Percentiles rank a stretch among this genome's conserved stretches.
phyloP scores from a whole-genome alignment of 345 rosid species.

The Geranium brycei region DNA sequence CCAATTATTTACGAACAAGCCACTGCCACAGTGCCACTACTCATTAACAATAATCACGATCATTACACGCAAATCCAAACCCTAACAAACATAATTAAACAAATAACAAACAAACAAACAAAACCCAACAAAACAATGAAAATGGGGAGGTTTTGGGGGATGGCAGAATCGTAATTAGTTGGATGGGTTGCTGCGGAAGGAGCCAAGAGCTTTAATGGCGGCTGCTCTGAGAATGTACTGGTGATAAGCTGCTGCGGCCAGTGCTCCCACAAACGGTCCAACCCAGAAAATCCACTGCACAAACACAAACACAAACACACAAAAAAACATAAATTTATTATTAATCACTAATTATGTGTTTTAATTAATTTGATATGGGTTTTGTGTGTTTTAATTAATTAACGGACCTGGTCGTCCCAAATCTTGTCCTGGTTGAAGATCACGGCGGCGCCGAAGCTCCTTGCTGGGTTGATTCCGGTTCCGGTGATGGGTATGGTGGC shows the following conservation, averaged over 20 bases:
- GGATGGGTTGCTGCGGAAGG: conserved; percentile 52
- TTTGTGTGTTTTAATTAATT: not conserved
- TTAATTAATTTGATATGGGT: not conserved
- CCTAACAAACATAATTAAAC: too few relatives aligned
- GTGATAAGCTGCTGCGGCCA: conserved; percentile 62
- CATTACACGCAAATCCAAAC: too few relatives aligned
- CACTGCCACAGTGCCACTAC: too few relatives aligned
- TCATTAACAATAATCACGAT: too few relatives aligned
- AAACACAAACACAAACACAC: too few relatives aligned
- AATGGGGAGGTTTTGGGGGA: too few relatives aligned
- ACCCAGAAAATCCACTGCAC: conserved; percentile 70
- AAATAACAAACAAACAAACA: too few relatives aligned
- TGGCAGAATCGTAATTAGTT: conserved; percentile 15
- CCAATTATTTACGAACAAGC: too few relatives aligned
- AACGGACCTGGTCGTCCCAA: conserved; percentile 50
- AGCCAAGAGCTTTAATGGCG: conserved; percentile 52
- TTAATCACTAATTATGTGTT: not conserved
- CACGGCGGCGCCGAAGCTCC: conserved; percentile 57
- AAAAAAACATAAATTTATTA: not conserved
- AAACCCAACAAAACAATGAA: too few relatives aligned
- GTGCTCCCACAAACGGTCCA: conserved; percentile 51
- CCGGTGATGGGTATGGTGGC: conserved; percentile 65
- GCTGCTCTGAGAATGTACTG: conserved; percentile 49
- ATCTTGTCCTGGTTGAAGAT: conserved; percentile 34
- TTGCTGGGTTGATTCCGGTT: conserved; percentile 60